phyloP scores from a whole-genome alignment of 805 yeast genomes.

The Kodamaea lidongshanica region DNA sequence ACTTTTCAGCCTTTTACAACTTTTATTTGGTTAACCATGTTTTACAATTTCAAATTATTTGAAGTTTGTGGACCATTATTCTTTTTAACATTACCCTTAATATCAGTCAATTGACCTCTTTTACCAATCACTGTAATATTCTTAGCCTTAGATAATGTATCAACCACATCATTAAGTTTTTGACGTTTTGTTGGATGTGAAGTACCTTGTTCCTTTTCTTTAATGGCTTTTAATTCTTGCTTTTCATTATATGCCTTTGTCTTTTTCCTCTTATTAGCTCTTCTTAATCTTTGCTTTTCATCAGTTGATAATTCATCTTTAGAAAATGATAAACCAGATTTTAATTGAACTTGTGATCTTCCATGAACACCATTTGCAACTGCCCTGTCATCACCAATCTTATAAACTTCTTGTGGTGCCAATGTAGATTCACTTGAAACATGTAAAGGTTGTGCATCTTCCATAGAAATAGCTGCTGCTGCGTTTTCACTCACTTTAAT shows the following conservation, averaged over 20 bases:
- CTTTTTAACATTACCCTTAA: slow-evolving; percentile 59
- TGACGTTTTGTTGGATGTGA: slow-evolving; percentile 38
- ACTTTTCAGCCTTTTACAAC: too few species aligned
- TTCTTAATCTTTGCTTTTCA: slow-evolving; percentile 79
- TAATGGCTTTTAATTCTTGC: slow-evolving; percentile 22
- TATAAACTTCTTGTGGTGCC: slow-evolving; percentile 94
- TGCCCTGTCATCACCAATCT: slow-evolving; percentile 38
- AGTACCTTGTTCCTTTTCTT: slow-evolving; percentile 21
- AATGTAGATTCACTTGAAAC: slow-evolving; percentile 65
- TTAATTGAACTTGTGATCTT: slow-evolving; percentile 55
- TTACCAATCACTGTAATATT: slow-evolving; percentile 74
- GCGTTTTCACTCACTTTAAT: slow-evolving; percentile 62
- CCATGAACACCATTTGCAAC: slow-evolving; percentile 27
- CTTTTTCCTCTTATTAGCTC: slow-evolving; percentile 79
- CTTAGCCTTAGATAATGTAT: slow-evolving; percentile 64
- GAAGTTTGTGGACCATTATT: slow-evolving; percentile 27
- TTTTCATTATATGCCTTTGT: slow-evolving; percentile 45
- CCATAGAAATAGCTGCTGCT: slow-evolving; percentile 83
- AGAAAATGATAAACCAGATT: slow-evolving; percentile 74
- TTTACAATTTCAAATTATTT: slow-evolving; percentile 23
- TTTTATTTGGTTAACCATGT: too few species aligned
- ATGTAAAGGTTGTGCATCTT: slow-evolving; percentile 91
- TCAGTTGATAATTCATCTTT: slow-evolving; percentile 78
- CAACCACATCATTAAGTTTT: slow-evolving; percentile 58
- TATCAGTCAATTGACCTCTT: slow-evolving; percentile 69